These are phyloP conservation scores for Penicillium roqueforti DNA, from an alignment of 495 filamentous ascomycete genomes.

Conservation along the genomic window DNA sequence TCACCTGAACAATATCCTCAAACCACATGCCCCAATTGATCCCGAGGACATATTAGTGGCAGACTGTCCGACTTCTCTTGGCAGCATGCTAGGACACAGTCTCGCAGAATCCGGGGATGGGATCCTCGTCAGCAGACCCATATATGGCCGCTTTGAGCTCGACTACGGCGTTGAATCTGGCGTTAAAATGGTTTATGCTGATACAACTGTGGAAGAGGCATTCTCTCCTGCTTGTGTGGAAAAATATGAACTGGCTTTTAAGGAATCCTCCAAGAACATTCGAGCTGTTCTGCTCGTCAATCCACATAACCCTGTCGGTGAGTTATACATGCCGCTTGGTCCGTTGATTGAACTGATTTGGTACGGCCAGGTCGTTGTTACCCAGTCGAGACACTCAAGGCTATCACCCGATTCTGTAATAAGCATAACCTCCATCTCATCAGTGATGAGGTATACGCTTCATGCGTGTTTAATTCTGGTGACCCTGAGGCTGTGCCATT, in stretches of 20 bases:
- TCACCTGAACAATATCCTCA: constrained; percentile 38
- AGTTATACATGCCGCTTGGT: not conserved
- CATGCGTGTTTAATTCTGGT: constrained; percentile 45
- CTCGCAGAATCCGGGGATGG: constrained; percentile 44
- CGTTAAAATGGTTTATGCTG: constrained; percentile 35
- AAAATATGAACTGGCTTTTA: constrained; percentile 32
- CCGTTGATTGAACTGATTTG: not conserved
- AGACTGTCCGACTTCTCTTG: constrained; percentile 34
- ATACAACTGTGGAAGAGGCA: constrained; percentile 26
- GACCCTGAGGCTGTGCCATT: constrained; percentile 41
- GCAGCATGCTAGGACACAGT: constrained; percentile 37
- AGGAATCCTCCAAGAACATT: constrained; percentile 15
- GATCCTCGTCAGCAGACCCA: constrained; percentile 40
- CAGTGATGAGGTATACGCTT: constrained; percentile 59
- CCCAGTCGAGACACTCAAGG: constrained; percentile 41
- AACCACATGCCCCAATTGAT: constrained; percentile 28
- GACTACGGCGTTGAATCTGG: constrained; percentile 35
- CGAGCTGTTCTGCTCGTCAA: constrained; percentile 30
- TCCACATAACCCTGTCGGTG: constrained; percentile 46
- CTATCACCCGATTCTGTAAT: constrained; percentile 49
- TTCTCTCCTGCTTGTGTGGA: constrained; percentile 26
- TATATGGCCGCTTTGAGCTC: constrained; percentile 40
- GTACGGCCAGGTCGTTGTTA: constrained; percentile 48
- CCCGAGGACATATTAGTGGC: constrained; percentile 33
- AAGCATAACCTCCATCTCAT: constrained; percentile 54